phyloP scores from a whole-genome alignment of 2,329 filamentous ascomycete species.

The Phialophora verrucosa region DNA sequence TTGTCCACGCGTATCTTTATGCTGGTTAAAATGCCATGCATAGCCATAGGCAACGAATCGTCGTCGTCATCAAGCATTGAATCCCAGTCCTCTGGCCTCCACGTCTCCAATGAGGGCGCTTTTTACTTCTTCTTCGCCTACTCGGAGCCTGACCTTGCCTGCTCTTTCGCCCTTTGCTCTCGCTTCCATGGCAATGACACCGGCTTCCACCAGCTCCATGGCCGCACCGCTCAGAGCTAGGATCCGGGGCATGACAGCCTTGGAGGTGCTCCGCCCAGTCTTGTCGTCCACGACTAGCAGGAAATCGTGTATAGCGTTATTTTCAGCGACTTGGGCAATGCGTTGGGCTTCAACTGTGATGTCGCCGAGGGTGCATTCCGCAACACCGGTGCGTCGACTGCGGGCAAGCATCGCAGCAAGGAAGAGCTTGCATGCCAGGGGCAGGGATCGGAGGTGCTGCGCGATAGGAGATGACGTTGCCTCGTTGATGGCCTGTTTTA shows the following conservation, averaged over 20 bases:
- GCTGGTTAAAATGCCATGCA: background rate
- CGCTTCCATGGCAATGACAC: conserved; percentile 82
- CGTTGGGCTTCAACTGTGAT: conserved; percentile 83
- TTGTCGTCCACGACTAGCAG: conserved; percentile 60
- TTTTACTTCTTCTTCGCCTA: conserved; percentile 89
- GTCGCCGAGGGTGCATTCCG: conserved; percentile 86
- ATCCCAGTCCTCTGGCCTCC: conserved; percentile 80
- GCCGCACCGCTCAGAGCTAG: conserved; percentile 73
- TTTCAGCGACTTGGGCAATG: conserved; percentile 64
- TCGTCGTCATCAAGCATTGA: conserved; percentile 44
- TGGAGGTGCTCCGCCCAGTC: conserved; percentile 34
- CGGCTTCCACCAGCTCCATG: conserved; percentile 82
- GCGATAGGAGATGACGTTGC: conserved; percentile 91
- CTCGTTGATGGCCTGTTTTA: conserved; percentile 93
- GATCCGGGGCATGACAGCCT: conserved; percentile 52
- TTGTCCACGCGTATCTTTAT: background rate
- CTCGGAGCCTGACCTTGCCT: conserved; percentile 81
- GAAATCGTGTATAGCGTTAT: conserved; percentile 63
- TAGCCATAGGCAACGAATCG: background rate
- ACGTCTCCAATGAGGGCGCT: conserved; percentile 86
- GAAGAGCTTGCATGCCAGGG: conserved; percentile 81
- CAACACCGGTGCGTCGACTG: conserved; percentile 79
- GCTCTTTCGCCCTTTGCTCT: conserved; percentile 78
- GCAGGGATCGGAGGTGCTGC: conserved; percentile 81
- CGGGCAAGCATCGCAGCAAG: conserved; percentile 80